Conservation (phyloP, 148 eudicot species). For the Nyssa sinensis region DNA sequence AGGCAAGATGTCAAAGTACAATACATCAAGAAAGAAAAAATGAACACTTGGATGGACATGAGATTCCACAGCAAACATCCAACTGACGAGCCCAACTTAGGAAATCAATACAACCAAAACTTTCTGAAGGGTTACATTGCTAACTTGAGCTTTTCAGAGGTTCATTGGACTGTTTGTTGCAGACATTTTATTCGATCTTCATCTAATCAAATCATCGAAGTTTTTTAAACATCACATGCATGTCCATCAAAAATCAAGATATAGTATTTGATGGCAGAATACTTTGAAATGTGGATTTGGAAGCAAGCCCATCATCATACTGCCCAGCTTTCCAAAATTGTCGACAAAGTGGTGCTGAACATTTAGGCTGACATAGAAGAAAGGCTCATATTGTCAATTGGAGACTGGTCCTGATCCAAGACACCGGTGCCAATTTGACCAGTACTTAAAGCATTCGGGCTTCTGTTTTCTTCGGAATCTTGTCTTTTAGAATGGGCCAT, state of each 20-base stretch:
- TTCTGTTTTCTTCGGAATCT: slow-evolving; percentile 38
- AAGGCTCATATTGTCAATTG: slow-evolving; percentile 47
- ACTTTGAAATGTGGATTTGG: slow-evolving; percentile 56
- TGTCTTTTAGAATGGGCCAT: slow-evolving; percentile 27
- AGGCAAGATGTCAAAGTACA: slow-evolving; percentile 2
- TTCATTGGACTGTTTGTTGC: too few relatives aligned
- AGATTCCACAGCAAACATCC: slow-evolving; percentile 9
- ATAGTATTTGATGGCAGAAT: slow-evolving; percentile 18
- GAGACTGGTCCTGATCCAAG: slow-evolving; percentile 35
- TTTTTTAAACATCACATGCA: too few relatives aligned
- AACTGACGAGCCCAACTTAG: too few relatives aligned
- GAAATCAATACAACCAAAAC: too few relatives aligned
- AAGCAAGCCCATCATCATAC: slow-evolving; percentile 47
- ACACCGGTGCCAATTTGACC: slow-evolving; percentile 38
- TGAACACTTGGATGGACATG: neutral
- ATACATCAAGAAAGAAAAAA: neutral
- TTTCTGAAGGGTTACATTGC: too few relatives aligned
- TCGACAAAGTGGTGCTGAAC: slow-evolving; percentile 84
- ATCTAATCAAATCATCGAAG: too few relatives aligned
- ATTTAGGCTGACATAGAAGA: slow-evolving; percentile 47
- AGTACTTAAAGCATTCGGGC: slow-evolving; percentile 27
- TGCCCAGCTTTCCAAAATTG: slow-evolving; percentile 95
- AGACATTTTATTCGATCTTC: too few relatives aligned
- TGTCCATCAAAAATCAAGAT: neutral
- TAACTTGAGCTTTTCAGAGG: too few relatives aligned